Base-by-base conservation (phyloP, 1,284 basidiomycete species). In the Serendipita sp. region DNA sequence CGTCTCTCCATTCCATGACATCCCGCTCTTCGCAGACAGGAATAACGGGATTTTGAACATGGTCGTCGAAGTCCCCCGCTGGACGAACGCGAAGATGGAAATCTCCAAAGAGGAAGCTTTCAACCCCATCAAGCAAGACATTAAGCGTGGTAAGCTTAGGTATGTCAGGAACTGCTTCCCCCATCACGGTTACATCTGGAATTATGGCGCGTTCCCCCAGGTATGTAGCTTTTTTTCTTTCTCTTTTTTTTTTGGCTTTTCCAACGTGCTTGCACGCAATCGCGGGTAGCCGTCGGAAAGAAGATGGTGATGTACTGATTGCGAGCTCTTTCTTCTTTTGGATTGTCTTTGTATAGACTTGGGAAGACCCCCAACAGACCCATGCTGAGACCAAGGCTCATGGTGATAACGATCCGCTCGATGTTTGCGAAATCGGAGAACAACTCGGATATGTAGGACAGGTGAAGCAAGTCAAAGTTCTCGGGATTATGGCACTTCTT, bases 91-190 rank as follows among this genome's bases (percentile, higher is more conserved):
- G 64, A 97, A 97, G 83, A 87, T 96, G 84, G 95, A 99, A 78
- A 96, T 97, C 76, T 93, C 83, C 76, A 98, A 97, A 78, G 93
- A 96, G 72, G 95, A 99, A 75, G 66, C 83, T 35, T 93, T 99
- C 84, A 99, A 99, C 79, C 93, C 94, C 69, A 97, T 99, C 87
- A 93, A 96, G 77, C 96, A 99, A 79, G 93, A 96, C 74, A 86
- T 88, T 74, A 96, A 95, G 79, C 93, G 91, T 78, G 93, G 93
- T 72, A 93, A 91, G 75, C 79, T 99, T 74, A 90, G 96, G 71
- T 99, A 83, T 76, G 96, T 99, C 67, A 89, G 96, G 76, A 99
- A 99, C 85, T 99, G 94, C 78, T 99, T 99, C 89, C 96, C 93
- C 69, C 95, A 98, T 81, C 93, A 98, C 75, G 94, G 93, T 61